Base-by-base conservation (phyloP, 2,329 filamentous ascomycete species). In the Aschersonia sp. region DNA sequence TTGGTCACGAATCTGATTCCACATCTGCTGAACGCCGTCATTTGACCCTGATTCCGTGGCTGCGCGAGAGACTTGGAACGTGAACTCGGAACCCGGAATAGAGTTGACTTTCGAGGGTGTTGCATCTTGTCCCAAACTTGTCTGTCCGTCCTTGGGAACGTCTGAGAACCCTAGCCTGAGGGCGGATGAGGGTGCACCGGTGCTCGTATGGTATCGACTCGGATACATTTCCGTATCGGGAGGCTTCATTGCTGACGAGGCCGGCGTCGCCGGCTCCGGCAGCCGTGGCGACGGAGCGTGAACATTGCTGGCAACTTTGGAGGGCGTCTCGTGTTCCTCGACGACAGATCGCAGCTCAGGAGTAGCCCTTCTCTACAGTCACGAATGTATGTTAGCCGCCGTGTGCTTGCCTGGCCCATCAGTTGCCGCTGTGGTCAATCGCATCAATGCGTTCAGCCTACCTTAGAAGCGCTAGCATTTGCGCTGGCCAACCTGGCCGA, bases 141-240 rank as follows among this genome's bases (percentile, higher is more conserved):
- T 42, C 10, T 44, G 43, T 69, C 68, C 52, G 69, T 72, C 8
- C 71, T 70, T 35, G 69, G n/a, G 76, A 66, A 92, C 81, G 53
- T 86, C 83, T 50, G 78, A 77, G 64, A 95, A 95, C 12, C 89
- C 89, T 29, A 94, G 73, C 58, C 84, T 79, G 42, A 92, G 71
- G 5, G 84, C 87, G 9, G 88, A 87, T 30, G 92, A 88, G 2
- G 83, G 77, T 43, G 85, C 71, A 47, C 84, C 85, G 51, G 80
- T 83, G 29, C 84, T 89, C 53, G 77, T 74, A 49, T 92, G 87
- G 48, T 79, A 77, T 60, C 84, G 85, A 68, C 84, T 85, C 7
- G 90, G 90, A 61, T 95, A 89, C 89, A 95, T 95, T 62, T 95
- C 88, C 50, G 81, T 79, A 53, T 74, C 74, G 44, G 83, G 70